Conservation (phyloP, 2,329 filamentous ascomycete genomes). For the Scedosporium aurantiacum region DNA sequence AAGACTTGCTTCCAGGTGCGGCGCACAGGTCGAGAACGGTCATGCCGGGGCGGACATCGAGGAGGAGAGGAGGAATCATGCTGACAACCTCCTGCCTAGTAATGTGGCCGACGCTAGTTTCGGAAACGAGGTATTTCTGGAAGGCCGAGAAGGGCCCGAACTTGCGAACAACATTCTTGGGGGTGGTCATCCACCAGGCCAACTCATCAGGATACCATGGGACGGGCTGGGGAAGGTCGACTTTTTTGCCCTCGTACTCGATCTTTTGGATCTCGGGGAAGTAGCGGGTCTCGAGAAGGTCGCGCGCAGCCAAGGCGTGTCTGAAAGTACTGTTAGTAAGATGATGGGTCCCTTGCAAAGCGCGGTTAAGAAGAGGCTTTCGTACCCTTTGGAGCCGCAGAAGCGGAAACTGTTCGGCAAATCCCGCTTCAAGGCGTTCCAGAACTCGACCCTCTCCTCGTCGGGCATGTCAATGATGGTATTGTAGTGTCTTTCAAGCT, state of each 20-base stretch:
- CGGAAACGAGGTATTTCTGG: slow-evolving; percentile 94
- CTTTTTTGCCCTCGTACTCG: slow-evolving; percentile 68
- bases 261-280: slow-evolving; percentile 84
- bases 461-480: slow-evolving; percentile 63
- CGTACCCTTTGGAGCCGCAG: slow-evolving; percentile 81
- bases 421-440: slow-evolving; percentile 71
- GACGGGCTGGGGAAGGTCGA: slow-evolving; percentile 72
- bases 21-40: slow-evolving; percentile 92
- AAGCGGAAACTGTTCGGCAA: slow-evolving; percentile 97
- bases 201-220: slow-evolving; percentile 91
- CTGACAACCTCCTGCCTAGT: slow-evolving; percentile 95
- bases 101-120: slow-evolving; percentile 95
- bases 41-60: slow-evolving; percentile 87
- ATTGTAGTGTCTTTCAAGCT: slow-evolving; percentile 81
- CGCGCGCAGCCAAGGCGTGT: slow-evolving; percentile 85
- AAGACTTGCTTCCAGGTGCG: slow-evolving; percentile 92
- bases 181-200: slow-evolving; percentile 96
- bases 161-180: slow-evolving; percentile 89
- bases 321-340: slow-evolving; percentile 26
- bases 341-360: too few species aligned
- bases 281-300: slow-evolving; percentile 77
- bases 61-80: slow-evolving; percentile 93
- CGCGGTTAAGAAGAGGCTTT: slow-evolving; percentile 5
- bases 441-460: slow-evolving; percentile 70
- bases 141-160: slow-evolving; percentile 91